Evolutionary conservation across 2,329 filamentous ascomycete genomes (phyloP), one percentile per base, ranked within the genome.

Genomic region (Monilinia fructicola): DNA sequence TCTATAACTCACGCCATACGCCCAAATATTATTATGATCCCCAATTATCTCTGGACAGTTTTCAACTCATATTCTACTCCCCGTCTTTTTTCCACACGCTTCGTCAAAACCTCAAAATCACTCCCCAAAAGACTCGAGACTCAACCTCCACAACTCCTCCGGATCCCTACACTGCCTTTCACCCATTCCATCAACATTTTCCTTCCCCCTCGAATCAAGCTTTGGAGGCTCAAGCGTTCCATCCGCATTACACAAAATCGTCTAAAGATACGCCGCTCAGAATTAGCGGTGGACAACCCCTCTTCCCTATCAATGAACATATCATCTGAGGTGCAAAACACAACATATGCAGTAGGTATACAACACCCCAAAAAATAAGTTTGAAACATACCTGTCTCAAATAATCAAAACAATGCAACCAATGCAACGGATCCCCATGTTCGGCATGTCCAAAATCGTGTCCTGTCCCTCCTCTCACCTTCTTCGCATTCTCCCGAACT

Each of bases 361-460:
- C 31, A 35, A 35, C 9, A 35, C 31, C 9, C 9, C 26, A 21
- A 52, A 21, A 31, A 28, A 59, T 26, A n/a, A 11, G 6, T 40
- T 6, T n/a, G 4, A 48, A 50, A 23, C 64, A 46, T 55, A 66
- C 64, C 64, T 66, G 64, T 66, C 64, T 62, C 40, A 66, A 48
- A 63, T 66, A 66, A 40, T 66, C 64, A 62, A 66, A 66, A 40
- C 64, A 66, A 58, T 66, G 64, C 18, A 66, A 50, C 64, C 56
- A 62, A 63, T 66, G 64, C 40, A 48, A 12, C 46, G 64, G 55
- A 60, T 65, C 46, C 26, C 52, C 58, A 50, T 61, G 58, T 14
- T 61, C 50, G 21, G 16, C 28, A 35, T 65, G 64, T n/a, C 44
- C 64, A 52, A 59, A 48, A 53, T 60, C 7, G 53, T 65, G 26